Evolutionary conservation across 805 yeast species (phyloP).

Genomic region (Cyberlindnera mycetangii): DNA sequence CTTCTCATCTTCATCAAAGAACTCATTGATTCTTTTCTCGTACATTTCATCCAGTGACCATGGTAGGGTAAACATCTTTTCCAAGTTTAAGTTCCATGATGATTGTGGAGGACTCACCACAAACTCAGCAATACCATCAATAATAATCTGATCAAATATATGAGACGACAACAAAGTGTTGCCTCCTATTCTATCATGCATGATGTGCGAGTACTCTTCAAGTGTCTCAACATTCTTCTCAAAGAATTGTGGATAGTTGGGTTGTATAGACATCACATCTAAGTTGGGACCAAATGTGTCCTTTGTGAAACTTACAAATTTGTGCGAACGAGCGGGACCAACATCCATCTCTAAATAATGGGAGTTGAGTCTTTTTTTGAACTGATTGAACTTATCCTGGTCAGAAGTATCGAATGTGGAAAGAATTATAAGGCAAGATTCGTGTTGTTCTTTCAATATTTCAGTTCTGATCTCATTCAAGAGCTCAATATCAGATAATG

Average conservation of each 20-base stretch:
- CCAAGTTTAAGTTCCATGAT: background rate
- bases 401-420: slow-evolving; percentile 23
- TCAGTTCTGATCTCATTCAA: slow-evolving; percentile 28
- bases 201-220: background rate
- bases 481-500: slow-evolving; percentile 30
- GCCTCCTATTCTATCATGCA: background rate
- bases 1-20: slow-evolving; percentile 25
- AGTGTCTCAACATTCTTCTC: background rate
- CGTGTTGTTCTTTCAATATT: slow-evolving; percentile 23
- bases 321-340: background rate
- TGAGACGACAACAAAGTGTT: slow-evolving; percentile 3
- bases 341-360: slow-evolving; percentile 19
- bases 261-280: slow-evolving; percentile 1
- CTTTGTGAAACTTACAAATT: background rate
- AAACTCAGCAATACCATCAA: background rate
- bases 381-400: slow-evolving; percentile 10
- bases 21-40: slow-evolving; percentile 15
- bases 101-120: background rate
- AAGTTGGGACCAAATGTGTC: slow-evolving; percentile 5
- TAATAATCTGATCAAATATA: slow-evolving; percentile 1
- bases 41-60: slow-evolving; percentile 17
- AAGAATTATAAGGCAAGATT: slow-evolving; percentile 28
- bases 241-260: slow-evolving; percentile 8
- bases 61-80: background rate
- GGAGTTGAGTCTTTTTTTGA: slow-evolving; percentile 21